These are phyloP conservation scores for Hymenoscyphus linearis DNA, from an alignment of 2,329 filamentous ascomycete genomes.

Conservation along the genomic window DNA sequence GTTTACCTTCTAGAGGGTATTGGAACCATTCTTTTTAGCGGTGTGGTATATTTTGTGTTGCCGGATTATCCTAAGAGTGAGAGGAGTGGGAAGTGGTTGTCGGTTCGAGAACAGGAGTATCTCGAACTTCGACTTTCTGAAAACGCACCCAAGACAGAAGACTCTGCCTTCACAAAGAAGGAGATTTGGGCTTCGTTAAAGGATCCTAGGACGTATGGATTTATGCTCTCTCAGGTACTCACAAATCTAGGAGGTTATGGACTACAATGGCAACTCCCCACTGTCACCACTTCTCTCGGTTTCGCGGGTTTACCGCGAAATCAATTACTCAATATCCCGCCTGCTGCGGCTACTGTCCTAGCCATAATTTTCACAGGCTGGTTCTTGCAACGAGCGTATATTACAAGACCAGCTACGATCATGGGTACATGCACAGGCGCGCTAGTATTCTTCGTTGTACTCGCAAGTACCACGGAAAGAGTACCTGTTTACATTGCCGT, in stretches of 20 bases:
- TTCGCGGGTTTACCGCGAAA: conserved; percentile 39
- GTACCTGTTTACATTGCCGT: conserved; percentile 40
- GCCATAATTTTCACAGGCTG: conserved; percentile 37
- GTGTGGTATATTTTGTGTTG: conserved; percentile 35
- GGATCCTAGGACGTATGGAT: conserved; percentile 34
- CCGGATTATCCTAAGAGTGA: conserved; percentile 41
- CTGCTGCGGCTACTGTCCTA: conserved; percentile 37
- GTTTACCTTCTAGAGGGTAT: conserved; percentile 42
- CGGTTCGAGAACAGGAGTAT: conserved; percentile 36
- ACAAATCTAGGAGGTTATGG: conserved; percentile 39
- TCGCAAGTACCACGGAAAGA: conserved; percentile 36
- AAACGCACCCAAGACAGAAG: conserved; percentile 35
- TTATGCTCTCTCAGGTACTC: conserved; percentile 35
- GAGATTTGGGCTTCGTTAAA: conserved; percentile 35
- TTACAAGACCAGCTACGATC: conserved; percentile 37
- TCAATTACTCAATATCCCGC: conserved; percentile 42
- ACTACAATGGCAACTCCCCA: conserved; percentile 39
- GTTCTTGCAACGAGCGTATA: conserved; percentile 36
- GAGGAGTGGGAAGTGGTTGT: conserved; percentile 35
- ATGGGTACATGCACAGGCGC: conserved; percentile 38
- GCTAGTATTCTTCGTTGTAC: conserved; percentile 40
- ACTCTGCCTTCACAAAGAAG: conserved; percentile 33
- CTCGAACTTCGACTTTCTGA: conserved; percentile 34
- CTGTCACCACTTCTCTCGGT: conserved; percentile 38
- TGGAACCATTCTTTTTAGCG: conserved; percentile 37